Percentiles rank a stretch among this genome's conserved stretches.
These are phyloP conservation scores for Hymenochaete sp. DNA, from an alignment of 1,284 basidiomycete species.

Conservation along the genomic window DNA sequence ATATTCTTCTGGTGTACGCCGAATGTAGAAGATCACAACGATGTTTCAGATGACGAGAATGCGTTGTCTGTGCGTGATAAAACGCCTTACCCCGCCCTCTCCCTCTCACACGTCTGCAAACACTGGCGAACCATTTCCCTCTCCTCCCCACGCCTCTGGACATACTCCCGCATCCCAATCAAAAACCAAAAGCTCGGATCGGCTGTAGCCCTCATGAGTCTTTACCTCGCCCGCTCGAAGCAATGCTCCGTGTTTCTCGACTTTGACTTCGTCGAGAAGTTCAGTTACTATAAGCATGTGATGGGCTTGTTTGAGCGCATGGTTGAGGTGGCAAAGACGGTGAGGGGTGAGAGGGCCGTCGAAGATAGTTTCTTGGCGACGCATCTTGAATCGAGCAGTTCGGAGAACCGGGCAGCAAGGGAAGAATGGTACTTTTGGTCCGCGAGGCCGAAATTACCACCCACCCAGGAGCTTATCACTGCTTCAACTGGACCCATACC, in stretches of 20 bases:
- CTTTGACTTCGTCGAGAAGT: constrained; percentile 14
- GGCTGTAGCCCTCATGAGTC: constrained; percentile 2
- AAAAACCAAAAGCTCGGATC: constrained; percentile 4
- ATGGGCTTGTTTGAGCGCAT: constrained; percentile 11
- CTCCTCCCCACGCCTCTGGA: constrained; percentile 13
- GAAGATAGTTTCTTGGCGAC: constrained; percentile 10
- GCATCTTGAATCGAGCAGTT: constrained; percentile 12
- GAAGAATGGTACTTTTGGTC: constrained; percentile 19
- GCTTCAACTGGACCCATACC: neutral
- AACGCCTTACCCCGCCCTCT: constrained; percentile 1
- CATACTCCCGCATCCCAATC: constrained; percentile 14
- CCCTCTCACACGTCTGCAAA: constrained; percentile 11
- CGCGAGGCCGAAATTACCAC: too few species aligned
- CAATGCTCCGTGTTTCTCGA: constrained; percentile 10
- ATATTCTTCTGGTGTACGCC: constrained; percentile 18
- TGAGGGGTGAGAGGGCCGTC: constrained; percentile 2
- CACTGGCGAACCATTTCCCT: constrained; percentile 11
- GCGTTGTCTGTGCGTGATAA: constrained; percentile 4
- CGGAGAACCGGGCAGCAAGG: constrained; percentile 3
- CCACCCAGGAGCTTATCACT: too few species aligned
- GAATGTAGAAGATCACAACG: neutral
- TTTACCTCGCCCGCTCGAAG: constrained; percentile 11
- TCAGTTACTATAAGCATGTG: constrained; percentile 3
- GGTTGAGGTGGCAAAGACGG: constrained; percentile 4
- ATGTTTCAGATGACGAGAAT: too few species aligned